Base-by-base conservation (phyloP, 148 eudicot species). In the Fagopyrum tataricum region DNA sequence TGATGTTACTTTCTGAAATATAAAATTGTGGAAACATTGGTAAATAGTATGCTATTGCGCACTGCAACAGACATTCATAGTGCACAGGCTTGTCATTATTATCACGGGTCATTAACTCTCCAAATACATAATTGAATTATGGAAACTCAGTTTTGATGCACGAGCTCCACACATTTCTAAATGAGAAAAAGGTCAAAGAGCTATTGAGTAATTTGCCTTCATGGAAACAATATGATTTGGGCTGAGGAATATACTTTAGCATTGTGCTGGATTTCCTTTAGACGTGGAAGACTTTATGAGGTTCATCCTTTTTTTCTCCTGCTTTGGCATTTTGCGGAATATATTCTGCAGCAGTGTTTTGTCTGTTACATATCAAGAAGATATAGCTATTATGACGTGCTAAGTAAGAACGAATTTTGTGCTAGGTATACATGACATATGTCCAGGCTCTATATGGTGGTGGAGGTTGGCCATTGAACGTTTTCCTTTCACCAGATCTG, bases 401-500 rank as follows among this genome's bases (percentile, higher is more conserved):
- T 23, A 58, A 21, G 23, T 8, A 8, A 58, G 37, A 58, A 51
- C 12, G 7, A 21, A 67, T 77, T 20, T 46, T 51, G 71, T 66
- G 74, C 49, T 85, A 94, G 98, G 98, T 94, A 24, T 94, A 94
- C 78, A 94, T 94, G 98, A 94, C 98, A 0, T 94, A 89, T 80
- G 98, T 94, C 72, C 97, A 91, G 77, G 98, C 98, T 67, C 78
- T 94, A 74, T 91, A 91, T 76, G 96, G 97, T 71, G 89, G 98
- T 74, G 98, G 98, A 82, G 98, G 98, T 73, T 94, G 98, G 98
- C 98, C 98, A 9, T 76, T 94, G 78, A 87, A 85, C 24, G 98
- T 76, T 71, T 94, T 94, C 81, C 92, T 94, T 72, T 91, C 98
- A 42, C 96, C 98, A 72, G 96, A 91, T 82, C 76, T 94, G 76